Evolutionary conservation across 306 rosid genomes (phyloP), one percentile per base, ranked within the genome.

Genomic region (peach (Prunus persica)): DNA sequence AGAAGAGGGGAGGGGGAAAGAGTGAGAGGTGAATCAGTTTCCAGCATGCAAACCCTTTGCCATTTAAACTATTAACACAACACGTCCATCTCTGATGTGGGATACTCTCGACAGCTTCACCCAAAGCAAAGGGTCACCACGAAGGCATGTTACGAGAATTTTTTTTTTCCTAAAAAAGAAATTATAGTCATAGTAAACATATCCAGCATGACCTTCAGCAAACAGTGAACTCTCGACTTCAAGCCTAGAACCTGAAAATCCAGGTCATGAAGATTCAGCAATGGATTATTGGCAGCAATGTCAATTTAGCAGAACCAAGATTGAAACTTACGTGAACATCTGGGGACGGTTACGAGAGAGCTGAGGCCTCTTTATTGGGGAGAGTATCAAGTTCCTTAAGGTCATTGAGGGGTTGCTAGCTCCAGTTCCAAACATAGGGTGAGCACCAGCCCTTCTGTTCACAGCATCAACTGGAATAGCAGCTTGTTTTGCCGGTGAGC

Each of bases 341-440:
- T 95, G 95, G 66, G 89, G 80, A 71, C 98, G 97, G 77, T 83
- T 91, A 65, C 97, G 97, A 27, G 98, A 88, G 82, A 86, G 97
- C 85, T 91, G 97, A 78, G 98, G 98, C 75, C 99, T 86, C 79
- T 95, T 95, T 58, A 95, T 92, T 74, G 99, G 99, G 81, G 99
- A 95, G 63, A 95, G 83, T 82, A 95, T 87, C 82, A 95, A 69
- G 85, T 95, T 95, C 80, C 98, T 84, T 69, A 92, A 60, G 84
- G 97, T 89, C 90, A 82, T 83, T 71, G 99, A 82, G n/a, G 99
- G 89, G 78, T 92, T 92, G 65, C 84, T 67, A 71, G 89, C 82
- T 82, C 87, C 89, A 67, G 78, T 76, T 84, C 97, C 94, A 79
- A 83, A 90, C 61, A 73, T 61, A 16, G 88, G 78, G 74, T 87